Conservation (phyloP, 805 yeast species). For the Metschnikowia aberdeeniae region DNA sequence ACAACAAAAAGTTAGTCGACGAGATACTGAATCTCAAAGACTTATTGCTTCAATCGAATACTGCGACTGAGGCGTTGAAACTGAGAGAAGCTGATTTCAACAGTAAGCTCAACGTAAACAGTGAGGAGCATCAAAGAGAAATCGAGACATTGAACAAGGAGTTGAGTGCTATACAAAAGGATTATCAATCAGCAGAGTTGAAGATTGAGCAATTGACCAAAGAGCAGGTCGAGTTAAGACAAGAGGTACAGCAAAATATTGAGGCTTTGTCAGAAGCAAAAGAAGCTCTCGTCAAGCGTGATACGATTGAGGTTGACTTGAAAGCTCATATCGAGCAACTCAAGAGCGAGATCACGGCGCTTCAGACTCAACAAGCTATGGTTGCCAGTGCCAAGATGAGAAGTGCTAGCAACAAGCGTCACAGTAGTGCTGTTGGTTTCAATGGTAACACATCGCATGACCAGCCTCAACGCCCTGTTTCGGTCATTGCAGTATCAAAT, state of each 20-base stretch:
- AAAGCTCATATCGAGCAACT: slow-evolving; percentile 56
- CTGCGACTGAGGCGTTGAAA: slow-evolving; percentile 51
- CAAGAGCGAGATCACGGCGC: slow-evolving; percentile 47
- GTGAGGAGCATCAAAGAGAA: slow-evolving; percentile 46
- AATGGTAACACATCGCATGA: slow-evolving; percentile 32
- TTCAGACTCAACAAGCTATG: slow-evolving; percentile 36
- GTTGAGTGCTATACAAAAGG: slow-evolving; percentile 49
- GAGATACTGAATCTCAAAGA: slow-evolving; percentile 50
- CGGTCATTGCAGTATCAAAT: slow-evolving; percentile 55
- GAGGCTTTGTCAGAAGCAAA: slow-evolving; percentile 60
- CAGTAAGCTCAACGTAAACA: slow-evolving; percentile 41
- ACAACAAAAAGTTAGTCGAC: slow-evolving; percentile 65
- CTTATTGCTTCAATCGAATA: slow-evolving; percentile 50
- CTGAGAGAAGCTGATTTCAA: slow-evolving; percentile 52
- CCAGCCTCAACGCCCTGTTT: slow-evolving; percentile 51
- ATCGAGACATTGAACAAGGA: slow-evolving; percentile 52
- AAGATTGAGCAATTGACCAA: slow-evolving; percentile 58
- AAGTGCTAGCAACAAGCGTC: slow-evolving; percentile 37
- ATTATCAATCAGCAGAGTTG: slow-evolving; percentile 53
- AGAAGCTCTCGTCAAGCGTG: slow-evolving; percentile 53
- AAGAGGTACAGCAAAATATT: slow-evolving; percentile 57
- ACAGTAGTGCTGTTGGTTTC: slow-evolving; percentile 37
- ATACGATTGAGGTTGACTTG: slow-evolving; percentile 62
- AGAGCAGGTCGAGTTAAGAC: slow-evolving; percentile 59
- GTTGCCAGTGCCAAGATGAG: slow-evolving; percentile 31